Percentiles rank a stretch among this genome's conserved stretches.
Conservation (phyloP, 225 moss, liverwort and hornwort genomes). For the Takakia lepidozioides region DNA sequence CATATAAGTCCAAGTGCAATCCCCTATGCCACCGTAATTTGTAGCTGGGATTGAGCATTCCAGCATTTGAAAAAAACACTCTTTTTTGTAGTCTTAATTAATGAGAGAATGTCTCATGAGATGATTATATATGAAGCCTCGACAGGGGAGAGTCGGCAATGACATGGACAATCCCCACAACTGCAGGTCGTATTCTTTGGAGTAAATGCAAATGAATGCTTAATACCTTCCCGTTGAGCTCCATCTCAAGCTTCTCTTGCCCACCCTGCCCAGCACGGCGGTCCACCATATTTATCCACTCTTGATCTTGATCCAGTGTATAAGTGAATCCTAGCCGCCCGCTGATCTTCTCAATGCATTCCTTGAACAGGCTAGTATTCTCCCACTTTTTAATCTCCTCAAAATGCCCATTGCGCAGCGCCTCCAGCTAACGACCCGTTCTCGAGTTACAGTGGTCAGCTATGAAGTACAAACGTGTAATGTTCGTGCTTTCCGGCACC, state of each 20-base stretch:
- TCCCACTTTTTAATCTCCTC: constrained; percentile 95
- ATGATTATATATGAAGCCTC: too few species aligned
- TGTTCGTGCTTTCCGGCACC: constrained; percentile 93
- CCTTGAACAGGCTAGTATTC: constrained; percentile 73
- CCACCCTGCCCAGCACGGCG: constrained; percentile 76
- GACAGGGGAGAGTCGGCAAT: too few species aligned
- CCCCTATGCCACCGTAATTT: too few species aligned
- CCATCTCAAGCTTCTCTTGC: constrained; percentile 93
- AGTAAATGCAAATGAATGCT: background rate
- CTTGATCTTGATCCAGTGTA: constrained; percentile 74
- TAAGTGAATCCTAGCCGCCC: constrained; percentile 67
- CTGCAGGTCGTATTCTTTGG: too few species aligned
- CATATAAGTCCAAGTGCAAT: too few species aligned
- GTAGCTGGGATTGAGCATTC: too few species aligned
- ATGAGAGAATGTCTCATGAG: too few species aligned
- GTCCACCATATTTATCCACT: constrained; percentile 86
- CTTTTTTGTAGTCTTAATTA: too few species aligned
- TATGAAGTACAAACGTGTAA: constrained; percentile 82
- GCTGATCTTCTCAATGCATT: constrained; percentile 84
- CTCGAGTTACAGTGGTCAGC: constrained; percentile 84
- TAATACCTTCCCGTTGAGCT: constrained; percentile 96
- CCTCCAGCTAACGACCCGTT: constrained; percentile 78
- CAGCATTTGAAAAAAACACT: too few species aligned
- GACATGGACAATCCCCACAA: too few species aligned
- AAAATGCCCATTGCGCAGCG: constrained; percentile 80